phyloP scores from a whole-genome alignment of 1,284 basidiomycete genomes.

The Porogramme epimiltina region DNA sequence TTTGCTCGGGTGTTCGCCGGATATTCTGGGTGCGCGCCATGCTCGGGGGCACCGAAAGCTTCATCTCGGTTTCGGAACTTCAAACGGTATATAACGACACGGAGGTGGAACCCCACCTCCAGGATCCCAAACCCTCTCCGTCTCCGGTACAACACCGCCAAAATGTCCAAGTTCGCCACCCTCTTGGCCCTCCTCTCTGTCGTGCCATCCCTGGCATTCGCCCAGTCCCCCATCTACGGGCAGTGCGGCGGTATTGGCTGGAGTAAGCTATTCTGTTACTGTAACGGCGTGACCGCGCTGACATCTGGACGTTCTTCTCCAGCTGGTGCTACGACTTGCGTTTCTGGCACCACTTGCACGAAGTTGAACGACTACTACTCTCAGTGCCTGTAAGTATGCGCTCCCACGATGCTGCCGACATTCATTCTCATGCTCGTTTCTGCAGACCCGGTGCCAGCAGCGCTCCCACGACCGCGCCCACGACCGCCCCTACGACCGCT shows the following conservation, averaged over 20 bases:
- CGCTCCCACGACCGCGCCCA: background rate
- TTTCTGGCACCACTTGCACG: slow-evolving; percentile 39
- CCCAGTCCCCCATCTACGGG: slow-evolving; percentile 44
- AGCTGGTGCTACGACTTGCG: slow-evolving; percentile 53
- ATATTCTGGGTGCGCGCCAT: slow-evolving; percentile 25
- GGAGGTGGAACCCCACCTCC: slow-evolving; percentile 1
- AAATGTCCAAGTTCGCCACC: slow-evolving; percentile 52
- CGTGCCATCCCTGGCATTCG: slow-evolving; percentile 46
- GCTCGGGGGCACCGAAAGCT: slow-evolving; percentile 8
- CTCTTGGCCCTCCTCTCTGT: slow-evolving; percentile 48
- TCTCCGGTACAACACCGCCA: slow-evolving; percentile 12
- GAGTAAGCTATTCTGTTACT: slow-evolving; percentile 39
- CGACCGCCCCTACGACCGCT: slow-evolving; percentile 10
- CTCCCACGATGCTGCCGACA: background rate
- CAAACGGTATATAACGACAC: slow-evolving; percentile 18
- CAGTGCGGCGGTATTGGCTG: slow-evolving; percentile 57
- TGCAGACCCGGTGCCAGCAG: slow-evolving; percentile 5
- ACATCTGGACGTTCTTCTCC: too few species aligned
- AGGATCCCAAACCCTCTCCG: slow-evolving; percentile 21
- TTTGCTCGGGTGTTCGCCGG: slow-evolving; percentile 46
- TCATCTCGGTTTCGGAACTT: background rate
- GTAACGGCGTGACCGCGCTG: too few species aligned
- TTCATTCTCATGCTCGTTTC: background rate
- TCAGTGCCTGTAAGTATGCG: slow-evolving; percentile 52
- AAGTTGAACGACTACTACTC: slow-evolving; percentile 53